Conservation (phyloP, 2,329 filamentous ascomycete genomes). For the Fusarium coffeatum region DNA sequence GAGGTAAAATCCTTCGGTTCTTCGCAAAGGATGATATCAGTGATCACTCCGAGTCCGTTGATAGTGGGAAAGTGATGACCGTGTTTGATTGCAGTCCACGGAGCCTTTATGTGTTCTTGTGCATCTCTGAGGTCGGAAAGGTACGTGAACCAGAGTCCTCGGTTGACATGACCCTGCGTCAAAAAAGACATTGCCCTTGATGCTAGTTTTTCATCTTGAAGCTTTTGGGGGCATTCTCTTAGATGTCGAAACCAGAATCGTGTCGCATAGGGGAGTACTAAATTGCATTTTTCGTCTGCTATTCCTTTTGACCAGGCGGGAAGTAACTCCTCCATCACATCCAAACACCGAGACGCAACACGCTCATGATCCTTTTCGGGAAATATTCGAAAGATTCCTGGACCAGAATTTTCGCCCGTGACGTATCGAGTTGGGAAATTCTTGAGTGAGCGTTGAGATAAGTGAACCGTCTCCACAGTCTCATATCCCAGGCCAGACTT, state of each 20-base stretch:
- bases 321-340: background rate
- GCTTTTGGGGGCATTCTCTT: background rate
- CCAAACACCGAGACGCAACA: conserved; percentile 9
- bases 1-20: background rate
- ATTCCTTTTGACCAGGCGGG: background rate
- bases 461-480: conserved; percentile 3
- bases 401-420: too few relatives aligned
- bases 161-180: background rate
- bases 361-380: background rate
- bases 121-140: background rate
- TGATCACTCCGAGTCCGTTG: background rate
- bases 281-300: rapidly evolving
- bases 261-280: background rate
- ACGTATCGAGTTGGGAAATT: background rate
- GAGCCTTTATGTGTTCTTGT: background rate
- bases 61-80: background rate
- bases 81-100: background rate
- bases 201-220: background rate
- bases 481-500: background rate
- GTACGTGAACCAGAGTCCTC: conserved; percentile 15
- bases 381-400: background rate
- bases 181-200: background rate
- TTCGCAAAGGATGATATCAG: background rate
- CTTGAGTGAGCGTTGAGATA: conserved; percentile 3
- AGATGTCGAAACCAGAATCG: conserved; percentile 16